A percentile compares a stretch with the other conserved stretches of the same genome.
Conservation (phyloP, 805 yeast genomes). For the Grigorovia humatica region DNA sequence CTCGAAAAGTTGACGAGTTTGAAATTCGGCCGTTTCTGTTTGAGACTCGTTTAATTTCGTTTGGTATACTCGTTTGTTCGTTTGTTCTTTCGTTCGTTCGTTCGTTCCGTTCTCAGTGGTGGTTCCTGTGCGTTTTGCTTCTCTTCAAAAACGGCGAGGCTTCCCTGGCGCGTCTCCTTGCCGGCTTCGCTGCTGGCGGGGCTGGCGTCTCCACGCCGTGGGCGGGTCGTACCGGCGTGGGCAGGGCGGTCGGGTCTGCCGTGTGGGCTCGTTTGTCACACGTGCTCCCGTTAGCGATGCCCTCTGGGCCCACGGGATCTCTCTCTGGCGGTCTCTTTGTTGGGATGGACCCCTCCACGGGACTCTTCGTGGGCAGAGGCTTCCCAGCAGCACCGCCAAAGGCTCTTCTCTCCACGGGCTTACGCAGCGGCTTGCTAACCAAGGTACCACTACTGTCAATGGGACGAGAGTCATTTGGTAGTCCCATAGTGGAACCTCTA, state of each 20-base stretch:
- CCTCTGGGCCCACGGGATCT: not conserved
- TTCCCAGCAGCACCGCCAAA: slow-evolving; percentile 25
- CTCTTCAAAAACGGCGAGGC: not conserved
- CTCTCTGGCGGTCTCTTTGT: not conserved
- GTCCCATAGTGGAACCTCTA: too few relatives aligned
- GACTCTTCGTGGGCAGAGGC: not conserved
- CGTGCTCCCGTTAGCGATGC: too few relatives aligned
- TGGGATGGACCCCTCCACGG: too few relatives aligned
- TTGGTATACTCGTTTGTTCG: not conserved
- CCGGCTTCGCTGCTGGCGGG: not conserved
- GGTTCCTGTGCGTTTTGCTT: not conserved
- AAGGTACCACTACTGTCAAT: too few relatives aligned
- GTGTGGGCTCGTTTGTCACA: not conserved
- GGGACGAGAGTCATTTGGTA: too few relatives aligned
- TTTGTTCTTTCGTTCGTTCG: not conserved
- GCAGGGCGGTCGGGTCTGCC: not conserved
- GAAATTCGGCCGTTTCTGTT: too few relatives aligned
- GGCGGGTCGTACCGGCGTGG: not conserved
- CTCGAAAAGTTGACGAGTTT: too few relatives aligned
- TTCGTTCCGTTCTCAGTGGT: too few relatives aligned
- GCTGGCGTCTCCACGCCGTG: not conserved
- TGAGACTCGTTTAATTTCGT: not conserved
- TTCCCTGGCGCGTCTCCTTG: not conserved
- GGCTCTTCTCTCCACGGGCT: slow-evolving; percentile 16
- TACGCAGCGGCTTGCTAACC: not conserved